Percentiles rank a stretch among this genome's conserved stretches.
These are phyloP conservation scores for Thelonectria discophora DNA, from an alignment of 2,329 filamentous ascomycete species.

Conservation along the genomic window DNA sequence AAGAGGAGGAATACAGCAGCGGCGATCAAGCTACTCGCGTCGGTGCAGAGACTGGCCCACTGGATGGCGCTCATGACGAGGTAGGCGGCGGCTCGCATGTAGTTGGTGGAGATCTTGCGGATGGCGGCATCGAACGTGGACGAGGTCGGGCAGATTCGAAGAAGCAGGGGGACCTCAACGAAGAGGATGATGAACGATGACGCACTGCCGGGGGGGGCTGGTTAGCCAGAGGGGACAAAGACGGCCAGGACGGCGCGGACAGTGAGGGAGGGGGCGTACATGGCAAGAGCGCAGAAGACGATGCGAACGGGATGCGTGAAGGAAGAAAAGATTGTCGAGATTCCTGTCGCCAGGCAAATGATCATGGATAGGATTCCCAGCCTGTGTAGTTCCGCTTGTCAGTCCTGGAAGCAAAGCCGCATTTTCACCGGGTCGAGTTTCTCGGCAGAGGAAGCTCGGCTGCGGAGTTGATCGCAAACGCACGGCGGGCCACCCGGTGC, in stretches of 20 bases:
- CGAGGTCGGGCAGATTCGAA: conserved; percentile 97
- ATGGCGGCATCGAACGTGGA: conserved; percentile 87
- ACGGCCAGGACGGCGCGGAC: conserved; percentile 41
- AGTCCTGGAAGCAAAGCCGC: conserved; percentile 17
- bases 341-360: conserved; percentile 74
- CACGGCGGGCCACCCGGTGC: conserved; percentile 6
- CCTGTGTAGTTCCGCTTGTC: conserved; percentile 52
- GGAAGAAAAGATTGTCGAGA: conserved; percentile 72
- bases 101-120: conserved; percentile 93
- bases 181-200: conserved; percentile 81
- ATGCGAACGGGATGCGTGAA: conserved; percentile 52
- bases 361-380: conserved; percentile 76
- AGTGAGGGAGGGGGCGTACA: conserved; percentile 56
- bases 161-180: conserved; percentile 89
- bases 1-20: conserved; percentile 83
- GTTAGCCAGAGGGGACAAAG: conserved; percentile 3
- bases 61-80: conserved; percentile 80
- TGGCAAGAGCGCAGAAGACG: conserved; percentile 61
- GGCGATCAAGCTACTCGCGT: conserved; percentile 79
- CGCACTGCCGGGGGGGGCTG: conserved; percentile 56
- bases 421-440: conserved; percentile 12
- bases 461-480: conserved; percentile 24
- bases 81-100: conserved; percentile 93
- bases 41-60: conserved; percentile 78
- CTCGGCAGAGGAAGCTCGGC: conserved; percentile 17